Conservation (phyloP, 495 filamentous ascomycete genomes). For the Chaetomium tenue region DNA sequence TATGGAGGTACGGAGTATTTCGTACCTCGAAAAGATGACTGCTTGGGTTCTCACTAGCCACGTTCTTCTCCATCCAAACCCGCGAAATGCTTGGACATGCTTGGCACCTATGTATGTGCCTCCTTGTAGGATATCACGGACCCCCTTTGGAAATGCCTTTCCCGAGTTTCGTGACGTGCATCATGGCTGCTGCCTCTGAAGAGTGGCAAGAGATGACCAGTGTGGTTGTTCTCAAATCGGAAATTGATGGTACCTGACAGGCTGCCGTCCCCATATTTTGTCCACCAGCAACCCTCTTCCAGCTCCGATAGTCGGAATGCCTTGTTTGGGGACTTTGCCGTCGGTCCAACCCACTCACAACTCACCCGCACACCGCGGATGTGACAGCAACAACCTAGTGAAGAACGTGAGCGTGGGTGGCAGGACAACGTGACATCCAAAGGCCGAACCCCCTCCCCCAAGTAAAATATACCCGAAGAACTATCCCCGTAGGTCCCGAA, state of each 20-base stretch:
- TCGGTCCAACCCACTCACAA: neutral
- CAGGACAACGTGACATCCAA: neutral
- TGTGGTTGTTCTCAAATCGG: neutral
- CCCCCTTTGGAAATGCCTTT: no score
- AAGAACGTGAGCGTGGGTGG: slow-evolving; percentile 16
- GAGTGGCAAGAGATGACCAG: neutral
- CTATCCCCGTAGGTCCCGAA: neutral
- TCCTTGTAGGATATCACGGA: no score
- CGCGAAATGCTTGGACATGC: no score
- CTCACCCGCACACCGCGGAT: neutral
- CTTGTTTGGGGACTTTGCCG: neutral
- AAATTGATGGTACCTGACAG: neutral
- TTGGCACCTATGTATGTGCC: no score
- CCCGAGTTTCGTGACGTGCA: no score
- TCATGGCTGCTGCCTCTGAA: no score
- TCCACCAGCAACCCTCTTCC: slow-evolving; percentile 1
- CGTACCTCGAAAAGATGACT: no score
- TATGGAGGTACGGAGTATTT: no score
- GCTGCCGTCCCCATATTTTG: slow-evolving; percentile 12
- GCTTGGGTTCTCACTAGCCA: no score
- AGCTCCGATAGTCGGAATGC: slow-evolving; percentile 25
- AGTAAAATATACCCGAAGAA: neutral
- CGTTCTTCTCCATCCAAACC: no score
- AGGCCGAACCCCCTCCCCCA: neutral
- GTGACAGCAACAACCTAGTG: neutral